Percentiles rank a stretch among this genome's conserved stretches.
phyloP scores from a whole-genome alignment of 2,329 filamentous ascomycete genomes.

The Colletotrichum neosansevieriae region DNA sequence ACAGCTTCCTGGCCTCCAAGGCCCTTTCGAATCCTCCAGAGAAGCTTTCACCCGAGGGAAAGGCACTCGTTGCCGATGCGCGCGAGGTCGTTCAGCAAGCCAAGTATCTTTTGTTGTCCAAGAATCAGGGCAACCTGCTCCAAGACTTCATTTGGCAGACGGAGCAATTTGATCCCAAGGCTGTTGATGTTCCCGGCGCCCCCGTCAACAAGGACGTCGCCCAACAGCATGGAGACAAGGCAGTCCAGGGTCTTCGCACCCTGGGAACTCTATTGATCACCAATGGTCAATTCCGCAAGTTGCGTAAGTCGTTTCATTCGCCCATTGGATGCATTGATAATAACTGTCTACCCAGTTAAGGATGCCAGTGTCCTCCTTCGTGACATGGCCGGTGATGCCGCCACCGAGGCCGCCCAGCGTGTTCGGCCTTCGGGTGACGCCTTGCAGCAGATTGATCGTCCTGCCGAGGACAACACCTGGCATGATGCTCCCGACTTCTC shows the following conservation, averaged over 20 bases:
- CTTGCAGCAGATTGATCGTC: slow-evolving; percentile 80
- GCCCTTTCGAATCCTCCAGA: slow-evolving; percentile 77
- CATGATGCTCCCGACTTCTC: slow-evolving; percentile 86
- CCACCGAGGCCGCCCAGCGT: slow-evolving; percentile 79
- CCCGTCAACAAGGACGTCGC: slow-evolving; percentile 82
- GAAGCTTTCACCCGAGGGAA: slow-evolving; percentile 86
- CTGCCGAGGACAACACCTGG: slow-evolving; percentile 93
- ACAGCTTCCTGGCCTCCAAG: slow-evolving; percentile 83
- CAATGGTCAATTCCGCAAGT: slow-evolving; percentile 95
- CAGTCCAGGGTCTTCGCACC: slow-evolving; percentile 86
- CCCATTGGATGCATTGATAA: too few species aligned
- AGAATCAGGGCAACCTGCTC: slow-evolving; percentile 93
- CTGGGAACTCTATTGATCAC: slow-evolving; percentile 91
- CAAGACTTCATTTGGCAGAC: slow-evolving; percentile 99
- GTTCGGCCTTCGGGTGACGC: slow-evolving; percentile 84
- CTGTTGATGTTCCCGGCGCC: slow-evolving; percentile 70
- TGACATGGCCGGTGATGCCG: slow-evolving; percentile 92
- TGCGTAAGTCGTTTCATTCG: slow-evolving; percentile 68
- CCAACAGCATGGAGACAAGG: slow-evolving; percentile 85
- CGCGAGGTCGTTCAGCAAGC: slow-evolving; percentile 85
- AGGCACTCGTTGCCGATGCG: slow-evolving; percentile 80
- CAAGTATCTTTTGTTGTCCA: slow-evolving; percentile 86
- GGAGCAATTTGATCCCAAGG: slow-evolving; percentile 76
- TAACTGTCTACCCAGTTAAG: slow-evolving; percentile 63
- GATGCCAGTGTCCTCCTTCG: slow-evolving; percentile 86